Base-by-base conservation (phyloP, 352 stramenopile species). In the Phytophthora crassamura region DNA sequence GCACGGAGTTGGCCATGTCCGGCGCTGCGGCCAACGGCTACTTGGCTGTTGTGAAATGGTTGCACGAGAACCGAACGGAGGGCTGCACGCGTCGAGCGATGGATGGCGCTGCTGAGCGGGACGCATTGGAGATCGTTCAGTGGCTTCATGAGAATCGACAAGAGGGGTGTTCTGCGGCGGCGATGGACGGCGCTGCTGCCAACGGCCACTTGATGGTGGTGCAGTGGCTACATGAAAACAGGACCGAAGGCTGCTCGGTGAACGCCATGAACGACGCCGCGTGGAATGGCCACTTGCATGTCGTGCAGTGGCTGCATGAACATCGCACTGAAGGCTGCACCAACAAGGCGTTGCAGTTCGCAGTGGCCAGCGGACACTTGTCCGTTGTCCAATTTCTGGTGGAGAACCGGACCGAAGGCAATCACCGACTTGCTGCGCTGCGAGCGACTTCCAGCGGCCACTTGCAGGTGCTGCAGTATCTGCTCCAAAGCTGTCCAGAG, bases 141-240 rank as follows among this genome's bases (percentile, higher is more conserved):
- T 57, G 49, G 49, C 16, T 58, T 12, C 15, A 46, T 15, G 2
- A 7, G 11, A n/a, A 39, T 22, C 52, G 40, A 4, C 32, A 7
- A 18, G 52, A 60, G 22, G 32, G 28, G 5, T 60, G 52, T 12
- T 41, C 52, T 6, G 16, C 12, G 8, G 9, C 4, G 2, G 52
- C 40, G 6, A 51, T 51, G 52, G 22, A 60, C 20, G 42, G 35
- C 22, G 52, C 40, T 22, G 40, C 52, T 18, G 39, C 38, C 7
- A 60, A 51, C 35, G 52, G 39, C 7, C 34, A 51, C 20, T 25
- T 60, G 5, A 12, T 43, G 10, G 20, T 60, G 38, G 11, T 59
- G 14, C 38, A 49, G 30, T 59, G 51, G 51, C 38, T 59, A 14
- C 38, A 49, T 40, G 16, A 25, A 16, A 47, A 59, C 22, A 43